Base-by-base conservation (phyloP, 2,329 filamentous ascomycete species). In the Aspergillus melleus region DNA sequence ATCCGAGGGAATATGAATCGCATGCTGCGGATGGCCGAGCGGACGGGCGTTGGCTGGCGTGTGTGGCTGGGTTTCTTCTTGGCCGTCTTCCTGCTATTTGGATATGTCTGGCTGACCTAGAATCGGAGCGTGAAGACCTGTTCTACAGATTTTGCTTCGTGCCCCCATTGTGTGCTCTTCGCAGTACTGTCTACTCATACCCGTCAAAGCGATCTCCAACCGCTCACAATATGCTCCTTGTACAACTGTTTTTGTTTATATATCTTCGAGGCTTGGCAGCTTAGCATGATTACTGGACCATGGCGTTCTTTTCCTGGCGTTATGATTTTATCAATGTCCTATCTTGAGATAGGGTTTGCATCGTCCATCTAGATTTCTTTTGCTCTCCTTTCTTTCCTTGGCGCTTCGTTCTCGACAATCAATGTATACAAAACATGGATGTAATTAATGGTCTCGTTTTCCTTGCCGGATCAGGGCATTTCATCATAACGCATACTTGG, bases 21-120 rank as follows among this genome's bases (percentile, higher is more conserved):
- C 60, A 99, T 99, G 95, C 79, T 98, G 66, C 74, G 94, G 56
- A 99, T 99, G 95, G 95, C 95, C 4, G 86, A 98, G 79, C 84
- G 88, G 70, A 96, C 93, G 2, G 95, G 95, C n/a, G 89, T 99
- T 10, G 89, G 92, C 70, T 99, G 95, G 95, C 94, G 86, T 77
- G 90, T 93, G 59, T 99, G 95, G 95, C 76, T 97, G 54, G 83
- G 81, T 49, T 99, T 99, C 78, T 96, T 99, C 74, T 83, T 87
- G 6, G 90, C 88, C 39, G 91, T 98, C 19, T 86, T 89, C 63
- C 73, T 94, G 57, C 76, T 98, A 66, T 99, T 99, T 76, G 86
- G 87, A 67, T 99, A 94, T 76, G 94, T 98, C 60, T 97, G 94
- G 93, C 76, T 96, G 61, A 95, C 91, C 71, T 94, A 74, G 6